Base-by-base conservation (phyloP, 257 asterid species). In the Solanum chiquidenum region DNA sequence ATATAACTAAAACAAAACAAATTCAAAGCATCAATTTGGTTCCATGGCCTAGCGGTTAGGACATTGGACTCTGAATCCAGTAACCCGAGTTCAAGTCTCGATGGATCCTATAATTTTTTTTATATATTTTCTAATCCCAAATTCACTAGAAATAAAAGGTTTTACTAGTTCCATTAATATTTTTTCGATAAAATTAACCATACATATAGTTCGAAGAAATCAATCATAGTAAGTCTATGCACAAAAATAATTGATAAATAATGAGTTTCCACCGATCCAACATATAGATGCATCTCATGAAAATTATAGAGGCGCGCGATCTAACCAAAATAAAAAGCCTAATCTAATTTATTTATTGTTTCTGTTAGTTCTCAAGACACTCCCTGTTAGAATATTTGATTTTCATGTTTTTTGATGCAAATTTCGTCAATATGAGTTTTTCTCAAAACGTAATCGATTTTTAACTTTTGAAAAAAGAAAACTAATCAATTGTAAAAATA, bases 31-130 rank as follows among this genome's bases (percentile, higher is more conserved):
- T 5, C 5, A 27, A 27, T 3, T 1, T 82, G 84, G 88, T 73
- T 73, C 90, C 90, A 89, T 91, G 91, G 93, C 90, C 92, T 90
- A 88, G 92, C 84, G 89, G 89, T 91, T 60, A 89, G 91, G 89
- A 91, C 91, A 91, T 85, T 89, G 90, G 91, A 89, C 91, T 91
- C 91, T 89, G 91, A 91, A 91, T 89, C 90, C 88, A 91, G 88
- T 90, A 91, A 79, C 93, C 90, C 90, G 91, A 91, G 91, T 90
- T 90, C 92, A 91, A 90, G 38, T 83, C 89, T 83, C 75, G 74
- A 87, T 87, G 83, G 87, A 71, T 46, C 87, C 89, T 87, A 11
- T 10, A 0, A 2, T 1, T 5, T 12, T 27, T 68, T 27, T 1
- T 0, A 62, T 60, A 60, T 62, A 9, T 62, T 9, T n/a, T 34